Conservation (phyloP, 148 eudicot species). For the Rhododendron williamsianum region DNA sequence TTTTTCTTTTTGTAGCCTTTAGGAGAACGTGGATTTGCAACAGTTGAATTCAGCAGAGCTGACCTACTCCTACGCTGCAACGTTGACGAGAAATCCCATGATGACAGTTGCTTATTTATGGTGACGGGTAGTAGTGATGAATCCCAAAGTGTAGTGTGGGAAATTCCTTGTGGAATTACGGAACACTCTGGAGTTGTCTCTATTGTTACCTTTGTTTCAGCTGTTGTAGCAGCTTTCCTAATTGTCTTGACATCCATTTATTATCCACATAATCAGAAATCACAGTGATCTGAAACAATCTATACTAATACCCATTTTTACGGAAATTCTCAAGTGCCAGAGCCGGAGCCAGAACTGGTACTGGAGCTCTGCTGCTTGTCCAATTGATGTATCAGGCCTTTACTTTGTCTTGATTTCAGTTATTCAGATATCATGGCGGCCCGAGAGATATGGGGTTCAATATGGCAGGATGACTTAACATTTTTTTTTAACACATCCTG, state of each 20-base stretch:
- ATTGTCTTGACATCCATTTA: conserved; percentile 48
- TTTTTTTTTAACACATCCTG: too few relatives aligned
- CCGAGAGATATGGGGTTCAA: too few relatives aligned
- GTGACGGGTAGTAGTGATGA: conserved; percentile 11
- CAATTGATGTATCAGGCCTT: not conserved
- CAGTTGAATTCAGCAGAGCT: conserved; percentile 51
- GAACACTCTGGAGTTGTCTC: conserved; percentile 58
- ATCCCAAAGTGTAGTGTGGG: conserved; percentile 43
- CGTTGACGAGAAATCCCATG: conserved; percentile 12
- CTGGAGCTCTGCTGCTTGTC: not conserved
- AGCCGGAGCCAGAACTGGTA: not conserved
- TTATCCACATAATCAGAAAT: conserved; percentile 21
- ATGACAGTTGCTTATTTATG: conserved; percentile 31
- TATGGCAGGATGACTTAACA: too few relatives aligned
- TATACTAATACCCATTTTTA: not conserved
- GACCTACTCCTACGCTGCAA: conserved; percentile 52
- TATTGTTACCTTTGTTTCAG: conserved; percentile 58
- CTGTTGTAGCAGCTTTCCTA: conserved; percentile 42
- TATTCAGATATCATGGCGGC: too few relatives aligned
- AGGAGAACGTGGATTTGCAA: conserved; percentile 49
- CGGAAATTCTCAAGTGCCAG: not conserved
- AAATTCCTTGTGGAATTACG: conserved; percentile 61
- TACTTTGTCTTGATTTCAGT: not conserved
- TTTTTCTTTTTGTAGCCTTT: conserved; percentile 41
- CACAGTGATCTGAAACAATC: conserved; percentile 22